phyloP scores from a whole-genome alignment of 805 yeast species.

The Candida insectalens region DNA sequence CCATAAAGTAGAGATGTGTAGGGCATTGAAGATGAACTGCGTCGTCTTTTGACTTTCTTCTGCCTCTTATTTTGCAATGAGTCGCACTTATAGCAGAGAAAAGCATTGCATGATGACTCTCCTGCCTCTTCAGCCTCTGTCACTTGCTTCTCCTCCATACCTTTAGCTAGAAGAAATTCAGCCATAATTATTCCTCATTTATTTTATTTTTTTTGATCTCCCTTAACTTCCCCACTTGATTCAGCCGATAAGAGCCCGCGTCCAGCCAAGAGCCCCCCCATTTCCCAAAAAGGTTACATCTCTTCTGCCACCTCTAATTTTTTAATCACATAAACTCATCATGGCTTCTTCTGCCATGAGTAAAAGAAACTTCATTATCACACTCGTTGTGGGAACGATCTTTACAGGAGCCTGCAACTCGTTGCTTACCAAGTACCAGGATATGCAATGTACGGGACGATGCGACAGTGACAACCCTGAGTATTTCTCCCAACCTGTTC shows the following conservation, averaged over 20 bases:
- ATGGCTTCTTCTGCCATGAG: too few species aligned
- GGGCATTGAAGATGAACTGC: constrained; percentile 13
- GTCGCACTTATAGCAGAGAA: constrained; percentile 8
- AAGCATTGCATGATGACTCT: too few species aligned
- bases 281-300: too few species aligned
- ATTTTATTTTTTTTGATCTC: too few species aligned
- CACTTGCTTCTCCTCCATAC: too few species aligned
- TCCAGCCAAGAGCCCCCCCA: not conserved
- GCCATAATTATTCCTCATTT: too few species aligned
- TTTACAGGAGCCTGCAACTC: constrained; percentile 68
- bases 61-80: not conserved
- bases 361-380: too few species aligned
- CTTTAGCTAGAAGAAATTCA: too few species aligned
- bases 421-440: constrained; percentile 65
- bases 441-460: constrained; percentile 56
- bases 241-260: not conserved
- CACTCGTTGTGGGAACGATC: constrained; percentile 42
- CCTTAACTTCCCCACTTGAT: not conserved
- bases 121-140: too few species aligned
- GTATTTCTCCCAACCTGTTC: constrained; percentile 65
- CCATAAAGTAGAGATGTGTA: constrained; percentile 13
- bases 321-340: too few species aligned
- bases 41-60: constrained; percentile 1
- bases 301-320: too few species aligned
- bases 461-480: constrained; percentile 39